Percentiles rank a stretch among this genome's conserved stretches.
These are phyloP conservation scores for Naganishia liquefaciens DNA, from an alignment of 1,284 basidiomycete species.

Conservation along the genomic window DNA sequence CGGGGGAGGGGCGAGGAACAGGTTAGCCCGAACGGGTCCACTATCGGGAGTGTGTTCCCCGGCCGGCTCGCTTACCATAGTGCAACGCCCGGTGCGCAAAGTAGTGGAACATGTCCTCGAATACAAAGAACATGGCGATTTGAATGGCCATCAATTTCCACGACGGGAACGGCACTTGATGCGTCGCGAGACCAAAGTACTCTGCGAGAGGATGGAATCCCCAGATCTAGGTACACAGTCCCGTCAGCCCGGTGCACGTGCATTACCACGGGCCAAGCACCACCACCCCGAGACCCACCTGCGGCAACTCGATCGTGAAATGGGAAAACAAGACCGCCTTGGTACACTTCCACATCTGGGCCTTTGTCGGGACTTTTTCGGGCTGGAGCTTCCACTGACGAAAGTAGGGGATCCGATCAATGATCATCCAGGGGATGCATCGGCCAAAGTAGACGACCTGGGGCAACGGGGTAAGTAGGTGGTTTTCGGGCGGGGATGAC, in stretches of 20 bases:
- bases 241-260: too few relatives aligned
- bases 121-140: constrained; percentile 87
- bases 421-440: constrained; percentile 91
- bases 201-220: constrained; percentile 94
- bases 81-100: constrained; percentile 85
- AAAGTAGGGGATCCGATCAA: constrained; percentile 92
- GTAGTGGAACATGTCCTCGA: constrained; percentile 89
- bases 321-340: constrained; percentile 93
- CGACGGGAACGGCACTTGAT: constrained; percentile 86
- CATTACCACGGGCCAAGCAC: too few relatives aligned
- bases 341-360: constrained; percentile 94
- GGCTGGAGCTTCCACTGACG: constrained; percentile 92
- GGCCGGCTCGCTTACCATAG: constrained; percentile 59
- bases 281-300: constrained; percentile 58
- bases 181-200: constrained; percentile 83
- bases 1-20: neutral
- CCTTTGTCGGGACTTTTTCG: constrained; percentile 72
- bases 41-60: neutral
- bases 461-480: neutral
- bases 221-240: too few relatives aligned
- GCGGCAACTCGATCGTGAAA: constrained; percentile 91
- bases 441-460: constrained; percentile 96
- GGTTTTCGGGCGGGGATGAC: neutral
- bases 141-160: constrained; percentile 72
- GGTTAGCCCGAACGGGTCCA: neutral